Conservation (phyloP, 768 basidiomycete genomes). For the Phaeolepiota aurea region DNA sequence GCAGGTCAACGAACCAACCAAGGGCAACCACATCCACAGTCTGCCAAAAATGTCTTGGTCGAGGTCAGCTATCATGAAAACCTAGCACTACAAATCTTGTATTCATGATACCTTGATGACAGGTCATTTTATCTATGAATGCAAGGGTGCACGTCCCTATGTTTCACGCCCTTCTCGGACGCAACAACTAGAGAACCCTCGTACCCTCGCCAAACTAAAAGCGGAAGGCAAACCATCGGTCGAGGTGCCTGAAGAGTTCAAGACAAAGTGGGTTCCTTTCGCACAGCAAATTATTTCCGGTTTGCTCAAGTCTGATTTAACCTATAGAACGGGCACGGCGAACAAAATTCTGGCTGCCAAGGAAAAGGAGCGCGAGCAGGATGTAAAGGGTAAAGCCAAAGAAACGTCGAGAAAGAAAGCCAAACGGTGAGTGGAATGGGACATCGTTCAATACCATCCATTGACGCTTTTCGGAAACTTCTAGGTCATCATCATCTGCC, state of each 20-base stretch:
- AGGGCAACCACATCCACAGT: conserved; percentile 57
- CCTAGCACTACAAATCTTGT: not conserved
- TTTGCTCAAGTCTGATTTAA: conserved; percentile 2
- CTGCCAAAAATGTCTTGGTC: conserved; percentile 76
- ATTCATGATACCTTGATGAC: conserved; percentile 2
- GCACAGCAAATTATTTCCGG: not conserved
- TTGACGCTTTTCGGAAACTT: not conserved
- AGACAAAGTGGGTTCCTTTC: conserved; percentile 52
- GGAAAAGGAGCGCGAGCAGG: conserved; percentile 58
- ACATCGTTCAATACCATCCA: not conserved
- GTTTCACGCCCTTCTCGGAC: conserved; percentile 85
- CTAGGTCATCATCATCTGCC: conserved; percentile 16
- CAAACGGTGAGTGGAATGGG: conserved; percentile 20
- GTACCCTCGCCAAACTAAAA: conserved; percentile 55
- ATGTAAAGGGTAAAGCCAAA: conserved; percentile 22
- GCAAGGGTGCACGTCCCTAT: conserved; percentile 76
- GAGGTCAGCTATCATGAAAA: conserved; percentile 31
- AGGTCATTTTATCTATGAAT: conserved; percentile 92
- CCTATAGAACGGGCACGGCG: conserved; percentile 63
- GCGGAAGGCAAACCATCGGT: conserved; percentile 68
- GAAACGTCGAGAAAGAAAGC: conserved; percentile 27
- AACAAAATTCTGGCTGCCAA: conserved; percentile 78
- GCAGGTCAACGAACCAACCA: conserved; percentile 51
- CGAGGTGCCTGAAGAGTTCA: conserved; percentile 89
- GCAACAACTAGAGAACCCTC: conserved; percentile 77